Evolutionary conservation across 164 flowering plant species (phyloP), one percentile per base, ranked within the genome.

Genomic region (Nelumbo lutea): DNA sequence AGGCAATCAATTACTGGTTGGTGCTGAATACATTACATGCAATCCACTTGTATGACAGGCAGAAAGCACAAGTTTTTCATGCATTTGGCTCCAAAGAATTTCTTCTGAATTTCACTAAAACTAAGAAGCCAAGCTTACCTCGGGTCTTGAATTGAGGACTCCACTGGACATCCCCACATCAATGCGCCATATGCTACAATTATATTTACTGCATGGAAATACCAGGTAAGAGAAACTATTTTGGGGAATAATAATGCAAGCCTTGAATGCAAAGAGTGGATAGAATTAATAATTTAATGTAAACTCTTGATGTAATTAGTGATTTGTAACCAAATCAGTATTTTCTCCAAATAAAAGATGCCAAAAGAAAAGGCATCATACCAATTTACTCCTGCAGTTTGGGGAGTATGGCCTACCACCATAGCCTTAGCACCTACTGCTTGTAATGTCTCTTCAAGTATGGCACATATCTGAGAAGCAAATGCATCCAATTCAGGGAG

Each of bases 351-450:
- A 61, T 7, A 52, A 64, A 60, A 61, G 4, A 3, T 39, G 27
- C 56, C 56, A 75, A 9, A 45, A 55, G 61, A 51, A 64, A 9
- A 41, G n/a, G 64, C n/a, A 42, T 1, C 64, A 15, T 84, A 91
- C 97, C 98, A 88, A 71, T 95, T 95, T 51, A 82, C 88, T 65
- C 98, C 96, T 43, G 77, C 69, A 64, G 69, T 67, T 75, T 95
- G 97, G 71, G 98, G 98, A 70, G 97, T 95, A 76, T 90, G 97
- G 66, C 98, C 97, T n/a, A 95, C 97, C 53, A 95, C 94, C 96
- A 91, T 91, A 52, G 83, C 95, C 78, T 87, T 91, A 39, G 94
- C 98, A 76, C 89, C 96, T 11, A 86, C 74, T 61, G 83, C 87
- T 77, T 82, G 79, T 61, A 95, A 78, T 55, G 97, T 95, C 73